Evolutionary conservation across 768 basidiomycete species (phyloP).

Genomic region (Tricholoma flavovirens): DNA sequence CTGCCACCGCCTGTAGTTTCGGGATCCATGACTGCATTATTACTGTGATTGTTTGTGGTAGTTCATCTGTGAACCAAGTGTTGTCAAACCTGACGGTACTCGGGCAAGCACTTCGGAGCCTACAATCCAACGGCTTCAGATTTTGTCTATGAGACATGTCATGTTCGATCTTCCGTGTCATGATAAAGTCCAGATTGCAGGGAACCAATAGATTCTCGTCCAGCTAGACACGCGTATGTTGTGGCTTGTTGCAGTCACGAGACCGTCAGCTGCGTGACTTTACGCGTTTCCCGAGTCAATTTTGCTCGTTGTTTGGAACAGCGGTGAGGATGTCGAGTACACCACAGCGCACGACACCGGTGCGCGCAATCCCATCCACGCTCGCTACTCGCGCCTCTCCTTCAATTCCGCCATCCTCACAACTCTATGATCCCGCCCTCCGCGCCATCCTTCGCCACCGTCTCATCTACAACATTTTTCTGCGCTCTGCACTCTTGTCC

Average conservation of each 20-base stretch:
- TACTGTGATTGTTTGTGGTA: conserved; percentile 14
- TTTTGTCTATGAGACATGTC: background rate
- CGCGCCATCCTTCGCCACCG: conserved; percentile 59
- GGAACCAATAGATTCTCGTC: no score
- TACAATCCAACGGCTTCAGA: conserved; percentile 6
- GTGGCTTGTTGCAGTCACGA: background rate
- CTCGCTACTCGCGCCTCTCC: conserved; percentile 46
- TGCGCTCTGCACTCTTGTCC: conserved; percentile 41
- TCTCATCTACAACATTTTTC: conserved; percentile 48
- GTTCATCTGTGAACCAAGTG: conserved; percentile 9
- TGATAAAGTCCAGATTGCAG: no score
- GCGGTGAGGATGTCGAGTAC: conserved; percentile 15
- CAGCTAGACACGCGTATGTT: no score
- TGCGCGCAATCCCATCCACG: conserved; percentile 44
- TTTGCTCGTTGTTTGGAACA: conserved; percentile 6
- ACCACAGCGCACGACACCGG: conserved; percentile 29
- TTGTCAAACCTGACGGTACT: no score
- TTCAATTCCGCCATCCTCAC: conserved; percentile 49
- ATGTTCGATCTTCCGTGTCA: background rate
- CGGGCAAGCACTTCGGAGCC: background rate
- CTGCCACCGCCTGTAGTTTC: conserved; percentile 15
- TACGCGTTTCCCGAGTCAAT: background rate
- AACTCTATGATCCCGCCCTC: conserved; percentile 60
- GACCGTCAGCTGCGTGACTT: background rate
- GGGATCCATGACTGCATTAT: conserved; percentile 19